phyloP scores from a whole-genome alignment of 257 asterid genomes.

The Cinchona pubescens region DNA sequence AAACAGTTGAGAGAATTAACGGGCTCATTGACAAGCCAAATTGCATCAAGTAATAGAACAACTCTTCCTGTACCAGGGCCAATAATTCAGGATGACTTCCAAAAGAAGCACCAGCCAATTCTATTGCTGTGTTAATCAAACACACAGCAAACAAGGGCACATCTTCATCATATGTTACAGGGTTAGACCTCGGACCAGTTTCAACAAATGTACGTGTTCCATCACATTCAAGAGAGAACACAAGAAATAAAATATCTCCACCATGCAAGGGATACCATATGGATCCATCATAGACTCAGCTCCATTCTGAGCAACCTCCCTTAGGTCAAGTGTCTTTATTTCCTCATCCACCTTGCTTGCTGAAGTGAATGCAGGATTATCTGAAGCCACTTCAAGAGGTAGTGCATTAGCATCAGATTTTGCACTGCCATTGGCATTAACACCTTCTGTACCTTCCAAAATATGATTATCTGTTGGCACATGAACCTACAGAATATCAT shows the following conservation, averaged over 20 bases:
- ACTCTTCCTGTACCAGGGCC: slow-evolving; percentile 79
- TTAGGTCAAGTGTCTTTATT: slow-evolving; percentile 27
- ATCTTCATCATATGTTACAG: slow-evolving; percentile 87
- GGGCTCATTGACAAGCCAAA: slow-evolving; percentile 97
- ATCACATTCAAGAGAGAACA: slow-evolving; percentile 85
- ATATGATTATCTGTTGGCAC: slow-evolving; percentile 29
- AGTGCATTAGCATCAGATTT: slow-evolving; percentile 34
- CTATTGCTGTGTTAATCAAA: slow-evolving; percentile 81
- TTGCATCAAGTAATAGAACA: slow-evolving; percentile 77
- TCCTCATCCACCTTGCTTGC: slow-evolving; percentile 23
- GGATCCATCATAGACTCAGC: slow-evolving; percentile 65
- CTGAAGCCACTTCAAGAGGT: slow-evolving; percentile 18
- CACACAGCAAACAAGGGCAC: slow-evolving; percentile 96
- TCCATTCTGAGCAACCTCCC: slow-evolving; percentile 33
- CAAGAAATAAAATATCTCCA: slow-evolving; percentile 81
- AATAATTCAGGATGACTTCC: slow-evolving; percentile 69
- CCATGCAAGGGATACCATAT: slow-evolving; percentile 90
- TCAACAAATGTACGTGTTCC: slow-evolving; percentile 75
- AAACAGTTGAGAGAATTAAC: slow-evolving; percentile 85
- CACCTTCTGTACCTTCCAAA: slow-evolving; percentile 36
- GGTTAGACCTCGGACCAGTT: slow-evolving; percentile 64
- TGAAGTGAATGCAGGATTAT: slow-evolving; percentile 10
- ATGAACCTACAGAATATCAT: slow-evolving; percentile 37
- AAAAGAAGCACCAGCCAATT: slow-evolving; percentile 78
- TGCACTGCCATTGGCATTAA: slow-evolving; percentile 33